Conservation (phyloP, 768 basidiomycete genomes). For the Ramaria sp. region DNA sequence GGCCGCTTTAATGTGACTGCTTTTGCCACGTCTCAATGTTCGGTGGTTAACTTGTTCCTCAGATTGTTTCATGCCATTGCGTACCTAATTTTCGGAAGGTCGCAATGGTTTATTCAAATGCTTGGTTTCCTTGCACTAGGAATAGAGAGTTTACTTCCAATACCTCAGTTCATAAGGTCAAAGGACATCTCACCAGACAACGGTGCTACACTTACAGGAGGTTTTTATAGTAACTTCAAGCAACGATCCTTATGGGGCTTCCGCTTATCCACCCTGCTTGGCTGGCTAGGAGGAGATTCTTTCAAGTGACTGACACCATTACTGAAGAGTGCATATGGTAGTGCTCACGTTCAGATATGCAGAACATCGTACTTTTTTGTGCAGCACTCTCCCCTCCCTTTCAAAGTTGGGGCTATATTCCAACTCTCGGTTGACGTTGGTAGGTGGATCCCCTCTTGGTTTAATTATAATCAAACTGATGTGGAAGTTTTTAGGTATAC, state of each 20-base stretch:
- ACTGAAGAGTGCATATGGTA: constrained; percentile 5
- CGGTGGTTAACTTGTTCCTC: constrained; percentile 1
- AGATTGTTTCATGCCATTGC: constrained; percentile 61
- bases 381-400: constrained; percentile 62
- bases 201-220: not conserved
- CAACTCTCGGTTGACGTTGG: constrained; percentile 72
- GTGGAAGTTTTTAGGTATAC: constrained; percentile 39
- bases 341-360: constrained; percentile 4
- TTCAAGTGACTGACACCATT: constrained; percentile 51
- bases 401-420: constrained; percentile 75
- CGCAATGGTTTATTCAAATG: constrained; percentile 42
- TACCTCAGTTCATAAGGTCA: constrained; percentile 75
- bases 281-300: constrained; percentile 75
- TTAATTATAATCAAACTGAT: constrained; percentile 11
- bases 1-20: constrained; percentile 55
- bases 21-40: not conserved
- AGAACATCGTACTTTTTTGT: constrained; percentile 77
- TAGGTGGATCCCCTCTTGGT: constrained; percentile 25
- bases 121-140: constrained; percentile 74
- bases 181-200: constrained; percentile 8
- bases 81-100: constrained; percentile 63
- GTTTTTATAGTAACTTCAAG: constrained; percentile 52
- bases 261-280: constrained; percentile 68
- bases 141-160: constrained; percentile 76
- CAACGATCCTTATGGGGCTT: constrained; percentile 78